Conservation (phyloP, 805 yeast species). For the Jamesozyma rosinii region DNA sequence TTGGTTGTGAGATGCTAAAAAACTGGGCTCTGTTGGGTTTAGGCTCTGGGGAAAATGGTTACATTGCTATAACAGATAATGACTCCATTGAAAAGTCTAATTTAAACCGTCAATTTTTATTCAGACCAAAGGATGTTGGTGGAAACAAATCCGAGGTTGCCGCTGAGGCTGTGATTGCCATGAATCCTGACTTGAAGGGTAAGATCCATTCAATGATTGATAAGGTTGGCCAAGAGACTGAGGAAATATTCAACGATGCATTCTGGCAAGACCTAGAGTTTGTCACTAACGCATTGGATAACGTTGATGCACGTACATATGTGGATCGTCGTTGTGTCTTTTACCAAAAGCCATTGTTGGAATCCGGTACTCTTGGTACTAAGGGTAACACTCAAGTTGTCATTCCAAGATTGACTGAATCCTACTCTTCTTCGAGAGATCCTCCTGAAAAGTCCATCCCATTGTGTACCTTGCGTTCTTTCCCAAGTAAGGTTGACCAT, state of each 20-base stretch:
- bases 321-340: constrained; percentile 96
- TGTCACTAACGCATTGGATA: constrained; percentile 94
- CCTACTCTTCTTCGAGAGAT: constrained; percentile 92
- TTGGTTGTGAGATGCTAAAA: constrained; percentile 97
- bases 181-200: constrained; percentile 78
- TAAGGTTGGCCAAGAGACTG: constrained; percentile 91
- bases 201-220: constrained; percentile 70
- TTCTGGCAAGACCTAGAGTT: constrained; percentile 82
- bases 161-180: constrained; percentile 66
- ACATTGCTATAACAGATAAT: constrained; percentile 73
- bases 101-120: constrained; percentile 90
- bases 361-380: constrained; percentile 96
- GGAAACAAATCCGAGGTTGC: constrained; percentile 85
- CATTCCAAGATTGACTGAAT: constrained; percentile 87
- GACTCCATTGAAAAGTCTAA: constrained; percentile 94
- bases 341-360: constrained; percentile 81
- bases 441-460: constrained; percentile 99
- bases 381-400: constrained; percentile 97
- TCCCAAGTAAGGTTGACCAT: constrained; percentile 97
- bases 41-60: constrained; percentile 85
- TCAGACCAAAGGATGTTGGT: constrained; percentile 92
- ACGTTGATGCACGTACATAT: constrained; percentile 94
- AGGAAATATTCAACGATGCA: constrained; percentile 68
- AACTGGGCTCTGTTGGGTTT: constrained; percentile 97
- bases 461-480: constrained; percentile 89